Conservation (phyloP, 2,329 filamentous ascomycete species). For the Trichocomaceae sp. region DNA sequence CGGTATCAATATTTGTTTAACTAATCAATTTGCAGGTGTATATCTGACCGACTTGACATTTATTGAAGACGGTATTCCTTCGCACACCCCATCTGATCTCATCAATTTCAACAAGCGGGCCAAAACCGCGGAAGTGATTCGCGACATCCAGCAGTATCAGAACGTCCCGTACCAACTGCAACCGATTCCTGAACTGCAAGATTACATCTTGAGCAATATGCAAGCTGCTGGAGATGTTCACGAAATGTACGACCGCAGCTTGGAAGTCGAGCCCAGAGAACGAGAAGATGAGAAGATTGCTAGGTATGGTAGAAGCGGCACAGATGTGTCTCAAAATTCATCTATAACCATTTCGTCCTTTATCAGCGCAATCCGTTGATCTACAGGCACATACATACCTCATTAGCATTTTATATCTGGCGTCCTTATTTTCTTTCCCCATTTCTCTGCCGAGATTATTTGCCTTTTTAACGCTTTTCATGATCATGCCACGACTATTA, state of each 20-base stretch:
- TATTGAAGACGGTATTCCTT: conserved; percentile 96
- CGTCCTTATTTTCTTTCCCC: not conserved
- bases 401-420: conserved; percentile 11
- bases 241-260: conserved; percentile 98
- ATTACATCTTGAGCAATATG: conserved; percentile 96
- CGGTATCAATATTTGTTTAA: not conserved
- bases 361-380: conserved; percentile 27
- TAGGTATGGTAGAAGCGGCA: conserved; percentile 57
- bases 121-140: conserved; percentile 96
- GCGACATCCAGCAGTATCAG: conserved; percentile 97
- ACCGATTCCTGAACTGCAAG: conserved; percentile 83
- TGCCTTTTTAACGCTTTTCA: not conserved
- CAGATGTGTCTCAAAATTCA: conserved; percentile 26
- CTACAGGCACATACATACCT: too few species aligned
- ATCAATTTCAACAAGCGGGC: conserved; percentile 99
- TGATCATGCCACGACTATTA: not conserved
- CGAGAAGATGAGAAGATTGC: conserved; percentile 99
- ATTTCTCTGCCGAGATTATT: not conserved
- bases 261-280: conserved; percentile 88
- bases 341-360: conserved; percentile 27
- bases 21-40: conserved; percentile 55
- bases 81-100: conserved; percentile 88
- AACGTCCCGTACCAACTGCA: conserved; percentile 93
- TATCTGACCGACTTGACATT: conserved; percentile 97
- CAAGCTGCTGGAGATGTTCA: conserved; percentile 91